phyloP scores from a whole-genome alignment of 768 basidiomycete species.

The Panaeolus papilionaceus region DNA sequence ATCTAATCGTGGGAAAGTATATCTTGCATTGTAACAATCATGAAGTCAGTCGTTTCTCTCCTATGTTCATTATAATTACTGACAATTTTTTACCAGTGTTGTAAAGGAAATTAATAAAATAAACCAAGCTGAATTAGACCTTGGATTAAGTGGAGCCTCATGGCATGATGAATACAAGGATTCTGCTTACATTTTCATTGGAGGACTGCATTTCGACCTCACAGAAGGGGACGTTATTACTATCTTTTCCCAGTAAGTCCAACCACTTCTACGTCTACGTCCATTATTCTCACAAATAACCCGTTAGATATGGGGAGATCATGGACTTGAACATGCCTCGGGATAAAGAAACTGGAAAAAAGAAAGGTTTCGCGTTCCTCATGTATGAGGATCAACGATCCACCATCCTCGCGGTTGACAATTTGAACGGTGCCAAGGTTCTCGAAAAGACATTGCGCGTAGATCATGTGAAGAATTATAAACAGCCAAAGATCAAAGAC shows the following conservation, averaged over 20 bases:
- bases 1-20: slow-evolving; percentile 45
- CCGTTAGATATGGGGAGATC: slow-evolving; percentile 93
- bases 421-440: slow-evolving; percentile 94
- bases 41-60: slow-evolving; percentile 66
- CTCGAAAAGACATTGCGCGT: slow-evolving; percentile 88
- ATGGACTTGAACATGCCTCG: slow-evolving; percentile 95
- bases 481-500: slow-evolving; percentile 78
- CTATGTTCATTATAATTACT: slow-evolving; percentile 17
- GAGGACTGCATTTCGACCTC: slow-evolving; percentile 86
- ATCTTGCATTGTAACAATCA: slow-evolving; percentile 40
- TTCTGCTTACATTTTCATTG: slow-evolving; percentile 94
- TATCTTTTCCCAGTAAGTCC: slow-evolving; percentile 93
- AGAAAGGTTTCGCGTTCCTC: slow-evolving; percentile 92
- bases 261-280: neutral
- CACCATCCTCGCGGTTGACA: slow-evolving; percentile 96
- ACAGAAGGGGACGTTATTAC: slow-evolving; percentile 98
- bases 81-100: slow-evolving; percentile 56
- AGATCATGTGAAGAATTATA: slow-evolving; percentile 92
- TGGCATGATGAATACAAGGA: slow-evolving; percentile 99
- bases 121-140: slow-evolving; percentile 87
- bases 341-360: slow-evolving; percentile 91
- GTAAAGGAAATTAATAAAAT: slow-evolving; percentile 94
- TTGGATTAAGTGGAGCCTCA: slow-evolving; percentile 72
- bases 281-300: neutral
- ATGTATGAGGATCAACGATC: slow-evolving; percentile 99